phyloP scores from a whole-genome alignment of 768 basidiomycete species.

The Galerina marginata region DNA sequence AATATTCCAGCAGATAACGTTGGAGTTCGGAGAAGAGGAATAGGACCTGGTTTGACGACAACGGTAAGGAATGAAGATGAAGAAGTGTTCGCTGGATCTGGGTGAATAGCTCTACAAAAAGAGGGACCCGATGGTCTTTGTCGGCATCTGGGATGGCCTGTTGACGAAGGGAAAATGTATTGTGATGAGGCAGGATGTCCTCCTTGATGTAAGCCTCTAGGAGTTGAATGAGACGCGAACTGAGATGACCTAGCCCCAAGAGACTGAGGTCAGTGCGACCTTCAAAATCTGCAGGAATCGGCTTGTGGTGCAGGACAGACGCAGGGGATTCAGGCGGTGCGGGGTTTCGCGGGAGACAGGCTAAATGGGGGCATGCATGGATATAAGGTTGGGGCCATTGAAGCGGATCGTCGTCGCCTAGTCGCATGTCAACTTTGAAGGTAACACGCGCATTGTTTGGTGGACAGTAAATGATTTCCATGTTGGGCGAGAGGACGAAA shows the following conservation, averaged over 20 bases:
- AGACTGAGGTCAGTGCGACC: no score
- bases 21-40: constrained; percentile 7
- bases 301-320: no score
- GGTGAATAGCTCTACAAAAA: no score
- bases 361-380: background rate
- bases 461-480: constrained; percentile 12
- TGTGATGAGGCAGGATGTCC: no score
- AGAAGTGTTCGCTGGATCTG: background rate
- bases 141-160: no score
- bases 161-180: no score
- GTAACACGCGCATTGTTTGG: background rate
- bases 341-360: background rate
- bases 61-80: constrained; percentile 1
- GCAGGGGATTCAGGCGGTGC: no score
- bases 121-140: no score
- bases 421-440: background rate
- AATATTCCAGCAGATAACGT: constrained; percentile 5
- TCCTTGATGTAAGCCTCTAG: no score
- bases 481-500: constrained; percentile 18
- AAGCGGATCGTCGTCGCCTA: constrained; percentile 5
- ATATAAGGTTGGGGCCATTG: constrained; percentile 13
- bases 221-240: no score
- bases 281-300: no score
- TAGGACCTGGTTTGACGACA: constrained; percentile 1
- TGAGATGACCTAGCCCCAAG: no score